Conservation (phyloP, 352 stramenopile species). For the Phytophthora uliginosa region DNA sequence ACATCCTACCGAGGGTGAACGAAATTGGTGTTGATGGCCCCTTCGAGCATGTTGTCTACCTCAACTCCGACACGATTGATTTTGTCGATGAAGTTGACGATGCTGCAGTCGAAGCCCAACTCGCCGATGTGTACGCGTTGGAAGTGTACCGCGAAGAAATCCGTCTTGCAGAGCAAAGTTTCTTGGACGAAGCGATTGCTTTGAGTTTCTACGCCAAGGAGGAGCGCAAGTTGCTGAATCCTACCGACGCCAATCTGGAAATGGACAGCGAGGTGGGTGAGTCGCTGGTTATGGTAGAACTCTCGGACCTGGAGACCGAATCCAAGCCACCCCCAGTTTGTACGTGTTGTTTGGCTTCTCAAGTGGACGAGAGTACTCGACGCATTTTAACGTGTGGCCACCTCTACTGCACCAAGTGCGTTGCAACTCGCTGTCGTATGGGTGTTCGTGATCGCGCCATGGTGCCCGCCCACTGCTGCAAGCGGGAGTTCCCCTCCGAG, state of each 20-base stretch:
- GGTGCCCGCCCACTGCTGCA: slow-evolving; percentile 78
- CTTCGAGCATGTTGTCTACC: slow-evolving; percentile 22
- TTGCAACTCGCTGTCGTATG: slow-evolving; percentile 64
- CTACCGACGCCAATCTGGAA: slow-evolving; percentile 7
- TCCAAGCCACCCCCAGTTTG: slow-evolving; percentile 54
- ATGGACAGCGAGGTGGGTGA: slow-evolving; percentile 31
- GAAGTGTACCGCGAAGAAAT: slow-evolving; percentile 57
- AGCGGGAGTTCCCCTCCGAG: slow-evolving; percentile 71
- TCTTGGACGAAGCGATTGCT: slow-evolving; percentile 53
- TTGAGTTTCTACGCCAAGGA: slow-evolving; percentile 59
- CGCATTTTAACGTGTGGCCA: slow-evolving; percentile 65
- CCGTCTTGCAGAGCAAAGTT: slow-evolving; percentile 38
- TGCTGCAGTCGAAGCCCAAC: slow-evolving; percentile 23
- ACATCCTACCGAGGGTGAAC: slow-evolving; percentile 25
- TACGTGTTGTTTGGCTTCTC: slow-evolving; percentile 40
- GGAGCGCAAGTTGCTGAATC: slow-evolving; percentile 42
- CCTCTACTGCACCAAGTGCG: slow-evolving; percentile 69
- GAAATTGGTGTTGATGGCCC: slow-evolving; percentile 21
- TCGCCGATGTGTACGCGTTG: slow-evolving; percentile 41
- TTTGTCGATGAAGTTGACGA: slow-evolving; percentile 33
- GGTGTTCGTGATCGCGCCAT: slow-evolving; percentile 62
- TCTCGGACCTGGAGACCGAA: slow-evolving; percentile 25
- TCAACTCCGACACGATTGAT: slow-evolving; percentile 19
- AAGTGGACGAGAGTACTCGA: slow-evolving; percentile 24
- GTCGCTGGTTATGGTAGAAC: slow-evolving; percentile 17